phyloP scores from a whole-genome alignment of 2,329 filamentous ascomycete genomes.

The Xylariales sp. region DNA sequence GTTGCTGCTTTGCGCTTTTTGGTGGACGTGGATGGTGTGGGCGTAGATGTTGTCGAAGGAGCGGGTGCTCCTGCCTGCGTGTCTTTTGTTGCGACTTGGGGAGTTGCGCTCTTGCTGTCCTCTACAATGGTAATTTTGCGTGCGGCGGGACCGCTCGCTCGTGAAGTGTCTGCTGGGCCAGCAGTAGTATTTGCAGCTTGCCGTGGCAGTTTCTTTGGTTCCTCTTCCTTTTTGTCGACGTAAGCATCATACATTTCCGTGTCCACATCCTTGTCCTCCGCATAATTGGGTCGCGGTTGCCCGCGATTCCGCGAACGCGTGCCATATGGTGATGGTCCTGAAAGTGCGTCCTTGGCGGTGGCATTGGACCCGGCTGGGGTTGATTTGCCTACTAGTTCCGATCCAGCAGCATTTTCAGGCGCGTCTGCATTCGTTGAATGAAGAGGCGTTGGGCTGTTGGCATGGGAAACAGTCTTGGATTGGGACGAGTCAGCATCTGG shows the following conservation, averaged over 20 bases:
- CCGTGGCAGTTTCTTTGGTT: conserved; percentile 53
- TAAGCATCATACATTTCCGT: conserved; percentile 75
- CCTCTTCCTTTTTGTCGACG: conserved; percentile 50
- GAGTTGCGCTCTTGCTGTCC: conserved; percentile 21
- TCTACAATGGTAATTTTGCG: conserved; percentile 34
- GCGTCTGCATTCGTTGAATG: conserved; percentile 19
- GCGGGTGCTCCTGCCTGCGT: conserved; percentile 17
- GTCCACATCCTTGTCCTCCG: conserved; percentile 88
- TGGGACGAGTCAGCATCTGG: conserved; percentile 21
- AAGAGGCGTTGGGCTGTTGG: conserved; percentile 20
- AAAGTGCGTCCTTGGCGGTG: conserved; percentile 43
- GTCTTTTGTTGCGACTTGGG: conserved; percentile 18
- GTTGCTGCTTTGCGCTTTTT: conserved; percentile 82
- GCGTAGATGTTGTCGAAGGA: conserved; percentile 15
- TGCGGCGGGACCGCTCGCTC: conserved; percentile 22
- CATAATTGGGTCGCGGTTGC: conserved; percentile 83
- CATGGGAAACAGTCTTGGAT: conserved; percentile 23
- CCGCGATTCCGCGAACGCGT: conserved; percentile 91
- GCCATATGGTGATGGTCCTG: conserved; percentile 71
- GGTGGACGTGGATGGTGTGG: conserved; percentile 34
- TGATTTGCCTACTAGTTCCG: conserved; percentile 45
- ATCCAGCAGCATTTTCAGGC: conserved; percentile 28
- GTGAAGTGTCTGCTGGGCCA: conserved; percentile 24
- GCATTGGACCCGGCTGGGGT: conserved; percentile 39
- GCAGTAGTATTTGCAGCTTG: conserved; percentile 34